Conservation (phyloP, 371 early-diverging fungal species). For the Chytridium lagenaria region DNA sequence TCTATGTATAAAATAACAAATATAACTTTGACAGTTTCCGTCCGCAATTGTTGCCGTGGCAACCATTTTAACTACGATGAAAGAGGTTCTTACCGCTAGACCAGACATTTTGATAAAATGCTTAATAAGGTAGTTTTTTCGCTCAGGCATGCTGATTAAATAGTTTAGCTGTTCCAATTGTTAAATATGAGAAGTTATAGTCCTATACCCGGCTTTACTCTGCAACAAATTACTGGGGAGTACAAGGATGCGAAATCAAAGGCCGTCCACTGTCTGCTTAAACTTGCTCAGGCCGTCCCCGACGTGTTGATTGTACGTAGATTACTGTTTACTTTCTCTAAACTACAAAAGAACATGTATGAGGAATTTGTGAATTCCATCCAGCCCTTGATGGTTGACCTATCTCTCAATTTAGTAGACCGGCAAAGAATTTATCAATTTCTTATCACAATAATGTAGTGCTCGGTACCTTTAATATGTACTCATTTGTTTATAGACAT, state of each 20-base stretch:
- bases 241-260: background rate
- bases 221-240: background rate
- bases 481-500: background rate
- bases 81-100: background rate
- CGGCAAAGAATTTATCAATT: background rate
- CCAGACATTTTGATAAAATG: background rate
- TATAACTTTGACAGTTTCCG: background rate
- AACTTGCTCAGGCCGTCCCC: background rate
- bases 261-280: background rate
- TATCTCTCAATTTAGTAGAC: background rate
- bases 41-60: background rate
- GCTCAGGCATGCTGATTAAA: too few species aligned
- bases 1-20: background rate
- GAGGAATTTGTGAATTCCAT: background rate
- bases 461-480: background rate
- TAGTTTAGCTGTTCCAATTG: too few species aligned
- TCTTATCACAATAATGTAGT: background rate
- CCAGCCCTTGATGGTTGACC: background rate
- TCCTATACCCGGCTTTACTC: too few species aligned
- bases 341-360: background rate
- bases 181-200: too few species aligned
- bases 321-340: background rate
- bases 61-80: background rate
- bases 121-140: background rate
- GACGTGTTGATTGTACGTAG: slow-evolving; percentile 4